Evolutionary conservation across 2,329 filamentous ascomycete species (phyloP).

Genomic region (Teratosphaeria zuluensis): DNA sequence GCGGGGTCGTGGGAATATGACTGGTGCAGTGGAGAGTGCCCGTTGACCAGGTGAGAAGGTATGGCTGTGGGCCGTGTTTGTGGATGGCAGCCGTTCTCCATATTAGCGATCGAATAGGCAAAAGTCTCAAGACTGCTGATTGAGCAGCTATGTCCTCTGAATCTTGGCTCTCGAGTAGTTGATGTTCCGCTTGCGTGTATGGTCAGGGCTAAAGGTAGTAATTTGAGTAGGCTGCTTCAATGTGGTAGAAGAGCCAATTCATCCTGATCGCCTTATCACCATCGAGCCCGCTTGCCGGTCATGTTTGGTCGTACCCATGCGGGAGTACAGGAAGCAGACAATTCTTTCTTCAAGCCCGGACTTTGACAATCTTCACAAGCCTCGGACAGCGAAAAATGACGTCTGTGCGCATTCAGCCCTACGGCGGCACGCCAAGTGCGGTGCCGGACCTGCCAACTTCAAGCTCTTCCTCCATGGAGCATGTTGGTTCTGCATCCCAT

Average conservation of each 20-base stretch:
- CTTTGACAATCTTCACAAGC: neutral
- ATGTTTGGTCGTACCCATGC: neutral
- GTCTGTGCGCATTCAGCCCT: neutral
- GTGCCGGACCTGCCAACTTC: neutral
- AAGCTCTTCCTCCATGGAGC: neutral
- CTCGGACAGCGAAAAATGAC: neutral
- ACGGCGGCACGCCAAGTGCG: neutral
- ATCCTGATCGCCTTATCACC: slow-evolving; percentile 11
- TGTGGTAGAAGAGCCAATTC: slow-evolving; percentile 28
- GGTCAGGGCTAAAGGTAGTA: slow-evolving; percentile 20
- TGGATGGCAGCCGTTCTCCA: slow-evolving; percentile 32
- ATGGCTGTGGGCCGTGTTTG: slow-evolving; percentile 39
- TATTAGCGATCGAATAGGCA: slow-evolving; percentile 14
- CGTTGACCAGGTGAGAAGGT: slow-evolving; percentile 49
- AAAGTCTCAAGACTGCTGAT: too few relatives aligned
- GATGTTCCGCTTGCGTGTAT: neutral
- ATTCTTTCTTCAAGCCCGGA: neutral
- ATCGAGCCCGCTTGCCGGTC: neutral
- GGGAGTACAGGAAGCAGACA: neutral
- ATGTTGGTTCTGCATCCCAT: neutral
- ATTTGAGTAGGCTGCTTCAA: slow-evolving; percentile 25
- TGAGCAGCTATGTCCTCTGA: too few relatives aligned
- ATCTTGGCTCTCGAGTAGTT: neutral
- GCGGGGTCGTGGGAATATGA: slow-evolving; percentile 28
- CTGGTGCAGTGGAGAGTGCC: slow-evolving; percentile 40